Base-by-base conservation (phyloP, 352 stramenopile genomes). In the Phytophthora constricta region DNA sequence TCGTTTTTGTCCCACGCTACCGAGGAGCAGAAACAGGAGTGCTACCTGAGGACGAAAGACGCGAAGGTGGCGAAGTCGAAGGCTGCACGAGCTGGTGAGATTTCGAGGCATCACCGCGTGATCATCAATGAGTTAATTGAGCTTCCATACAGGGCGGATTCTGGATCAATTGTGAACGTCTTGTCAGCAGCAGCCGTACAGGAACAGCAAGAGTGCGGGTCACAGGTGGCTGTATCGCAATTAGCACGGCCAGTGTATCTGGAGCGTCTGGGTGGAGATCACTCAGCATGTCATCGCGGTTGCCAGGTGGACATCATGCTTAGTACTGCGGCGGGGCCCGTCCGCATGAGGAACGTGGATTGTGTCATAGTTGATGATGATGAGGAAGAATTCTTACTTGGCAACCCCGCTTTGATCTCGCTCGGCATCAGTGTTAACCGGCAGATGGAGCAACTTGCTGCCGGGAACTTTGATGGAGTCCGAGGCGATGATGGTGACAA, bases 51-150 rank as follows among this genome's bases (percentile, higher is more conserved):
- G 37, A 5, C 17, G 17, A 11, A 20, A 20, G 17, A 45, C 9
- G 37, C 17, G 16, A 20, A 45, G 37, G 17, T 45, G 37, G 17
- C 37, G 4, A 58, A 58, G 48, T 46, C 49, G 11, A 65, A 65
- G n/a, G 20, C 19, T 5, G 58, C 48, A 4, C 58, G 48, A 10
- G 31, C 41, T 45, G 23, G 23, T 11, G 43, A 52, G 10, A 34
- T 25, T 9, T 37, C 58, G 13, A 33, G 47, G 10, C 9, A 17
- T 5, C n/a, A 25, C 16, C 47, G 48, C 28, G 47, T 65, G 34
- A 37, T 65, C 4, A 33, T 58, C 3, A 65, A 65, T 16, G 58
- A 58, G 9, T 13, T 65, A 17, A 14, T 65, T 14, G 58, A 58
- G 19, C 49, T 65, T 4, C 47, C 48, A 10, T 58, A 50, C 33